phyloP scores from a whole-genome alignment of 2,329 filamentous ascomycete species.

The Sarocladium brachiariae region DNA sequence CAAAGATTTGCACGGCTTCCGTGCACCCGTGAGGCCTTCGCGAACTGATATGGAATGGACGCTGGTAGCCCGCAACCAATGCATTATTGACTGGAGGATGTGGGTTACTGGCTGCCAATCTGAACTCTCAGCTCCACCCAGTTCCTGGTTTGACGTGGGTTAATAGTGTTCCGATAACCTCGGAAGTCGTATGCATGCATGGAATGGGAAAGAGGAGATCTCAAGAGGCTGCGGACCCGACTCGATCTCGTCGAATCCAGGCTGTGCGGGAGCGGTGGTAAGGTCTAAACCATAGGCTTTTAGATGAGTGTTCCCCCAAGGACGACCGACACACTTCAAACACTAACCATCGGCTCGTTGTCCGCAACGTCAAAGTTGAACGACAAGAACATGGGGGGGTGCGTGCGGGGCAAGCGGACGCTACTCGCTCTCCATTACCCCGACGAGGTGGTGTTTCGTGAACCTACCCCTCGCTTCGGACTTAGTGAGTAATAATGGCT shows the following conservation, averaged over 20 bases:
- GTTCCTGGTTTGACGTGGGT: not conserved
- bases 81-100: too few relatives aligned
- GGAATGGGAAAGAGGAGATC: too few relatives aligned
- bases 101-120: too few relatives aligned
- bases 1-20: not conserved
- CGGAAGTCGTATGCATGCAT: too few relatives aligned
- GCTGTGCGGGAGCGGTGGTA: not conserved
- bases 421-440: slow-evolving; percentile 8
- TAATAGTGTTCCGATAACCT: not conserved
- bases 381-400: not conserved
- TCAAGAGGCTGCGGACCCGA: not conserved
- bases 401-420: slow-evolving; percentile 5
- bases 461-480: not conserved
- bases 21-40: not conserved
- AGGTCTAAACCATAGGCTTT: not conserved
- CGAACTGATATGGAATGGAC: too few relatives aligned
- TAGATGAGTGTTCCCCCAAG: not conserved
- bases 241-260: not conserved
- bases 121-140: too few relatives aligned
- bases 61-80: too few relatives aligned
- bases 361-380: slow-evolving; percentile 1
- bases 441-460: not conserved
- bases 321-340: not conserved
- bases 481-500: too few relatives aligned
- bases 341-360: slow-evolving; percentile 1